Evolutionary conservation across 352 stramenopile species (phyloP), one percentile per base, ranked within the genome.

Genomic region (Globisporangium paddicum): DNA sequence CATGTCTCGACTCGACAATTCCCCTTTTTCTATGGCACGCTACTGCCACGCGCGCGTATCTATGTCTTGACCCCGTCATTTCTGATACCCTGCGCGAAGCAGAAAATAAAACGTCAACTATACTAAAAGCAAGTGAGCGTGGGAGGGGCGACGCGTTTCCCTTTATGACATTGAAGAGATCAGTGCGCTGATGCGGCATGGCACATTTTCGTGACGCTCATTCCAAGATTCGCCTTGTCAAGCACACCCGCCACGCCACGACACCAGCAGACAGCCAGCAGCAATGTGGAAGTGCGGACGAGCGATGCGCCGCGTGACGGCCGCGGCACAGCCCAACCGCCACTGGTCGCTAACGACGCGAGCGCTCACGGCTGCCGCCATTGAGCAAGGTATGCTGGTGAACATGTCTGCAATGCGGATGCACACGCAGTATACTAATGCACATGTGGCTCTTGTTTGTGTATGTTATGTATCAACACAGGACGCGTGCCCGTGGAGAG

Each of bases 401-500:
- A 16, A 48, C 28, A 23, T n/a, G n/a, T 2, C n/a, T n/a, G n/a
- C n/a, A n/a, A n/a, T n/a, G n/a, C n/a, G n/a, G n/a, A n/a, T 42
- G 19, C n/a, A 7, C 28, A n/a, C n/a, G n/a, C n/a, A n/a, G n/a
- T n/a, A n/a, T n/a, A n/a, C n/a, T n/a, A n/a, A n/a, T 38, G 25
- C 25, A 14, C 5, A 32, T 49, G 2, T 52, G n/a, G n/a, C n/a
- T n/a, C n/a, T n/a, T n/a, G n/a, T n/a, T n/a, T n/a, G n/a, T n/a
- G n/a, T n/a, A n/a, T n/a, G n/a, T 25, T 48, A 14, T 53, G 19
- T 55, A 47, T 38, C 30, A n/a, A 23, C 26, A 3, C 28, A 62
- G 55, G 58, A 25, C 49, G 58, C 30, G 69, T 82, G 35, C 77
- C 79, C 1, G 80, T 85, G 34, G 67, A 87, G 35, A 82, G 72